These are phyloP conservation scores for Cladosporium sp. DNA, from an alignment of 2,329 filamentous ascomycete species.

Conservation along the genomic window DNA sequence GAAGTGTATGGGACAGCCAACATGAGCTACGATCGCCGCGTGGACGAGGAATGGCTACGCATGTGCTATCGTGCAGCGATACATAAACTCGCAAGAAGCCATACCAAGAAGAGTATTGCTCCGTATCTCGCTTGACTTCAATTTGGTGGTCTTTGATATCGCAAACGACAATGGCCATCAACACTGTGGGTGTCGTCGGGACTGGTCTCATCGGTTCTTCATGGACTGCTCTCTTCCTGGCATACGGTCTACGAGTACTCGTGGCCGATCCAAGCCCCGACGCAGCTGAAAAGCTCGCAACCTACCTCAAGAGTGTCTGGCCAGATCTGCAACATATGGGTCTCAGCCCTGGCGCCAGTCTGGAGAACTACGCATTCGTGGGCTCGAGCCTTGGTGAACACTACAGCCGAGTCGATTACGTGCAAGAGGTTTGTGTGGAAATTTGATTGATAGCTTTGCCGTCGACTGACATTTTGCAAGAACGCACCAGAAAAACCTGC, in stretches of 20 bases:
- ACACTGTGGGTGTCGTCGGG: slow-evolving; percentile 34
- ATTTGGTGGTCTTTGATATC: too few species aligned
- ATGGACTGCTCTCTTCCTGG: slow-evolving; percentile 40
- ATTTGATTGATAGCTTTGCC: background rate
- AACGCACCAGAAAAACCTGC: slow-evolving; percentile 34
- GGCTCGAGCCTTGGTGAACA: slow-evolving; percentile 15
- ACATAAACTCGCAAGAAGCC: too few species aligned
- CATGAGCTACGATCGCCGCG: too few species aligned
- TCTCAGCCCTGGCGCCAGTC: slow-evolving; percentile 12
- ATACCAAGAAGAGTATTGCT: too few species aligned
- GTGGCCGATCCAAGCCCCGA: slow-evolving; percentile 39
- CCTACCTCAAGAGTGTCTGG: slow-evolving; percentile 23
- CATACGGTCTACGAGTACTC: slow-evolving; percentile 37
- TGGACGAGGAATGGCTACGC: too few species aligned
- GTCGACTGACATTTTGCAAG: background rate
- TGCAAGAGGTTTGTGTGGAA: slow-evolving; percentile 29
- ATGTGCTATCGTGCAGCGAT: too few species aligned
- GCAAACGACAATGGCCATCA: slow-evolving; percentile 4
- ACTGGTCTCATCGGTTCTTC: slow-evolving; percentile 39
- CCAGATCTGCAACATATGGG: slow-evolving; percentile 19
- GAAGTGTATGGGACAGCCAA: too few species aligned
- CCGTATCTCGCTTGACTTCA: too few species aligned
- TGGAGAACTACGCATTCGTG: slow-evolving; percentile 21
- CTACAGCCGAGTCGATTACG: slow-evolving; percentile 28
- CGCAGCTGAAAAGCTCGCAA: slow-evolving; percentile 29